Base-by-base conservation (phyloP, 163 green algal species). In the Dunaliella salina region DNA sequence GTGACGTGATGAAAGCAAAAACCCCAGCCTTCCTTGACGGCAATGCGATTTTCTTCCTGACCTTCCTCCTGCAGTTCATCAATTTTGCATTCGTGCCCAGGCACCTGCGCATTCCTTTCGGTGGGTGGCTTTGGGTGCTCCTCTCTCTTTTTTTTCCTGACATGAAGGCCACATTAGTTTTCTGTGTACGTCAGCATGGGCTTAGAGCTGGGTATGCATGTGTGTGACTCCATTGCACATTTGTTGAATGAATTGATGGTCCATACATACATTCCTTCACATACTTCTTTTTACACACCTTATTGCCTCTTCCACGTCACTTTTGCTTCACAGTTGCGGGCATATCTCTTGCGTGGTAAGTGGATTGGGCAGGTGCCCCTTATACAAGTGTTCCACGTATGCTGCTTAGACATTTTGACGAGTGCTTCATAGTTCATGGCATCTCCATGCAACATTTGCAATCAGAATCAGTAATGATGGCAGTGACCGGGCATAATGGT, bases 301-400 rank as follows among this genome's bases (percentile, higher is more conserved):
- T 26, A 26, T 75, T 75, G 63, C 63, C 13, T 26, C 63, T 75
- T 29, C 63, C 4, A 29, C 20, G 63, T 29, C 11, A 30, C 24
- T 29, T 29, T 75, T 75, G 22, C 22, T 29, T 75, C 63, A 75
- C 63, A 75, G 63, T 96, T 11, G 95, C 95, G 22, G 93, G 88
- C 30, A 93, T 97, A 0, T 96, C 93, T 1, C 96, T 97, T 72
- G 88, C 93, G 1, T 98, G 95, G 95, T 97, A 93, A 13, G 91
- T 50, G 4, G n/a, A 50, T 50, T 8, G 40, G 40, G 40, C 40
- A 15, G 4, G 40, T 50, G 40, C 40, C 8, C 40, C 40, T 50
- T 15, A 50, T 50, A 8, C 8, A 8, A 50, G 8, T 3, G 40
- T 50, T 50, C 40, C 8, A 8, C 4, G 8, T 50, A 8, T 50